Percentiles rank a stretch among this genome's conserved stretches.
phyloP scores from a whole-genome alignment of 495 filamentous ascomycete genomes.

The Lasiosphaeria ovina region DNA sequence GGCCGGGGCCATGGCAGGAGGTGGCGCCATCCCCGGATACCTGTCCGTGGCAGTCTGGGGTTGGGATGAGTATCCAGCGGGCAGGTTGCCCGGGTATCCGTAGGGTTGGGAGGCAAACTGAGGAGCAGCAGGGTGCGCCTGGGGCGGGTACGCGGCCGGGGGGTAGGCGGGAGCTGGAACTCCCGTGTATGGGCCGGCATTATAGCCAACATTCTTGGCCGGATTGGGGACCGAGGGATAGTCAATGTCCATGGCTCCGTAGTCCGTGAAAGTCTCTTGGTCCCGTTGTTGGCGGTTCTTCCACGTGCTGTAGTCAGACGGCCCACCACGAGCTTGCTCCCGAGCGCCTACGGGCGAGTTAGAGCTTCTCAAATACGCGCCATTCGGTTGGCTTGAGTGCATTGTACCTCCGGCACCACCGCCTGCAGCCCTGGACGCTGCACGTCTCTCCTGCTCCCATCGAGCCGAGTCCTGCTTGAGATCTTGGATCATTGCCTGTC shows the following conservation, averaged over 20 bases:
- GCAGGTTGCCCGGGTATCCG: conserved; percentile 23
- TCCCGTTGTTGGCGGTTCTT: conserved; percentile 27
- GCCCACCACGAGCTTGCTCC: conserved; percentile 26
- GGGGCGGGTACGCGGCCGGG: conserved; percentile 24
- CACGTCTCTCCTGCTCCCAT: conserved; percentile 72
- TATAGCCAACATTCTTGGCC: conserved; percentile 15
- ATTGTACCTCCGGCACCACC: conserved; percentile 56
- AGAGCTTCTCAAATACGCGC: conserved; percentile 53
- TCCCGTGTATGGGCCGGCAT: conserved; percentile 20
- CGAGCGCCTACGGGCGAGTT: conserved; percentile 53
- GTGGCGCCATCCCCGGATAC: conserved; percentile 23
- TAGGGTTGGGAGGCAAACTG: conserved; percentile 21
- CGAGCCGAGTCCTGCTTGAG: conserved; percentile 76
- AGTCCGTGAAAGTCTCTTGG: conserved; percentile 16
- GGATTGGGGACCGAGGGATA: conserved; percentile 15
- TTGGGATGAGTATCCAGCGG: conserved; percentile 29
- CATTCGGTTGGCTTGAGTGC: conserved; percentile 52
- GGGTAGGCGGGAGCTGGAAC: conserved; percentile 19
- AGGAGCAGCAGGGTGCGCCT: conserved; percentile 15
- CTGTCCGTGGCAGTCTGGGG: conserved; percentile 28
- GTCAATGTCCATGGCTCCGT: conserved; percentile 33
- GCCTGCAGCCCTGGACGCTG: conserved; percentile 39
- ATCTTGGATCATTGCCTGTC: conserved; percentile 84
- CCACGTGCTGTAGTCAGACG: conserved; percentile 33
- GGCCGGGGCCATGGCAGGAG: conserved; percentile 23